phyloP scores from a whole-genome alignment of 2,329 filamentous ascomycete species.

The Fusarium sp. region DNA sequence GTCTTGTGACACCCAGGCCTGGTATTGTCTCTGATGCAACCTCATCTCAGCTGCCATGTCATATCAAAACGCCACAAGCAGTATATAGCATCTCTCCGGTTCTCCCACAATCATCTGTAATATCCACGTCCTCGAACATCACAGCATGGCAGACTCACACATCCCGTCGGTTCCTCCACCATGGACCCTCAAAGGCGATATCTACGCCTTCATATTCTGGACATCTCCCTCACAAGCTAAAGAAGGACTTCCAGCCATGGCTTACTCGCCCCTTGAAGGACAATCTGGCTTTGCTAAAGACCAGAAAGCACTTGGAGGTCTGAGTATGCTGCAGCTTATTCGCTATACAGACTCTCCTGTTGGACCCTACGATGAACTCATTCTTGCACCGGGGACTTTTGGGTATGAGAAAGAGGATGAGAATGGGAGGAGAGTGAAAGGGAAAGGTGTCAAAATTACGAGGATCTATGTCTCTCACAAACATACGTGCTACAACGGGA shows the following conservation, averaged over 20 bases:
- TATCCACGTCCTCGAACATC: background rate
- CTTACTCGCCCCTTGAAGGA: constrained; percentile 59
- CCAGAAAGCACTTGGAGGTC: constrained; percentile 52
- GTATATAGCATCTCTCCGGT: background rate
- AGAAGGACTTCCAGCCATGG: constrained; percentile 46
- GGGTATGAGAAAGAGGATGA: constrained; percentile 51
- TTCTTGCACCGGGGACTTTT: constrained; percentile 58
- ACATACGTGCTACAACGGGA: constrained; percentile 61
- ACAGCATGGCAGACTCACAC: background rate
- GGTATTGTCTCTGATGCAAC: background rate
- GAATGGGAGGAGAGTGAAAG: constrained; percentile 44
- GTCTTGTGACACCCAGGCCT: background rate
- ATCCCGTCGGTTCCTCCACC: constrained; percentile 46
- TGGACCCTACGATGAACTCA: constrained; percentile 63
- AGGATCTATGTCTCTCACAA: constrained; percentile 64
- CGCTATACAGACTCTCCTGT: constrained; percentile 61
- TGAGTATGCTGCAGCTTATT: constrained; percentile 60
- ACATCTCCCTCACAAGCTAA: constrained; percentile 42
- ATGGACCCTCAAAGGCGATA: constrained; percentile 56
- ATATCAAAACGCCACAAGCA: background rate
- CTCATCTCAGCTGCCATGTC: background rate
- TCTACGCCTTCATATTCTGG: constrained; percentile 57
- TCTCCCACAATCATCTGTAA: background rate
- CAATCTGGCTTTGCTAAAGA: constrained; percentile 51
- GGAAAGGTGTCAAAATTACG: constrained; percentile 55